Evolutionary conservation across 345 rosid genomes (phyloP), one percentile per base, ranked within the genome.

Genomic region (Hypericum perforatum): DNA sequence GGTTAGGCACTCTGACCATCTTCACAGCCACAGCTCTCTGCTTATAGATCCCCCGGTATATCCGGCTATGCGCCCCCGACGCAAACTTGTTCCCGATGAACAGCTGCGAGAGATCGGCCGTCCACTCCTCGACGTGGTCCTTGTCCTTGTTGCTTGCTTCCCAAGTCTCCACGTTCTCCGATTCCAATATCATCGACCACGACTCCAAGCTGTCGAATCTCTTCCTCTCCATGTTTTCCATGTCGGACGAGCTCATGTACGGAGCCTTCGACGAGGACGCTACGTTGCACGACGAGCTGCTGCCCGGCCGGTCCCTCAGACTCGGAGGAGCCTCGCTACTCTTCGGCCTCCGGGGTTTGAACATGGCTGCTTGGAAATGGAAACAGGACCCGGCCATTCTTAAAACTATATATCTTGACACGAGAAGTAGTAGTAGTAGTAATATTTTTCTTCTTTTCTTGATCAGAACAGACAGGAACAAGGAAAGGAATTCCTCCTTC

Each of bases 41-140:
- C 78, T 82, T 92, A 43, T 92, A 92, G 73, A 92, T 92, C 5
- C 98, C 98, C 5, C 98, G 75, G 37, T 92, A 92, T 39, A 92
- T 88, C 71, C 98, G 68, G 9, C 86, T 78, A 37, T 92, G 95
- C 37, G 98, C 96, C 0, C 98, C 98, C 0, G 96, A 92, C 11
- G 98, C 98, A 39, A 92, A 92, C 72, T 88, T 92, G 76, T 92
- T 92, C 2, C 98, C 98, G 11, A 92, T 92, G 47, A 92, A 92
- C 32, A 92, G 61, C 73, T 92, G 98, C 0, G 98, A 92, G 22
- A 88, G 95, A 68, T 92, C 98, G n/a, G 96, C 98, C 0, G 90
- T 88, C 96, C 98, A 92, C 53, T 92, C 98, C 39, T 87, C 32
- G 32, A 22, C 32, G 4, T 22, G 32, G 4, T 22, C 98, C 67